Conservation (phyloP, 2,329 filamentous ascomycete genomes). For the Huntiella omanensis region DNA sequence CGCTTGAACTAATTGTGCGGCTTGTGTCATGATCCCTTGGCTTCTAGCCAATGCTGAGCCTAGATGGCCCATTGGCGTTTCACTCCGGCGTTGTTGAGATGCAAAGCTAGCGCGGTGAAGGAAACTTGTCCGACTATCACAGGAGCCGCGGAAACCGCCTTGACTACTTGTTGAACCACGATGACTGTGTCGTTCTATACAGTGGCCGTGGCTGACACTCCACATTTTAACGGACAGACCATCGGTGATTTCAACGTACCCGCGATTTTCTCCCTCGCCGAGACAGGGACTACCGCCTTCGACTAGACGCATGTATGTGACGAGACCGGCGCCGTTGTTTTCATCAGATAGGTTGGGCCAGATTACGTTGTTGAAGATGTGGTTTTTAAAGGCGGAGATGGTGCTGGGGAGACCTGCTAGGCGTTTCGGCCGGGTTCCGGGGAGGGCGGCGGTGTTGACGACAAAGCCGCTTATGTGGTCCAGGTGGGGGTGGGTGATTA, state of each 20-base stretch:
- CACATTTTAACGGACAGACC: constrained; percentile 78
- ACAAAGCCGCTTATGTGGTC: constrained; percentile 86
- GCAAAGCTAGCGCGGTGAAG: constrained; percentile 11
- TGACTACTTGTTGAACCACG: constrained; percentile 35
- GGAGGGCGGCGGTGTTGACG: constrained; percentile 77
- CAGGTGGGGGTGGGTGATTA: constrained; percentile 93
- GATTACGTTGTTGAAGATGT: constrained; percentile 95
- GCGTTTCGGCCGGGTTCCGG: constrained; percentile 64
- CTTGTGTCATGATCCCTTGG: constrained; percentile 10
- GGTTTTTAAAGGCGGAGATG: constrained; percentile 78
- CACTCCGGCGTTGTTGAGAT: constrained; percentile 5
- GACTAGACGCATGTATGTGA: constrained; percentile 74
- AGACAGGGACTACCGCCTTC: constrained; percentile 76
- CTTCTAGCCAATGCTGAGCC: constrained; percentile 6
- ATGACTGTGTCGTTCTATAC: constrained; percentile 54
- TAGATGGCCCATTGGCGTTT: constrained; percentile 6
- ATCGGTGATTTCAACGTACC: constrained; percentile 77
- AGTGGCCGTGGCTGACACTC: constrained; percentile 77
- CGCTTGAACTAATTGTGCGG: constrained; percentile 10
- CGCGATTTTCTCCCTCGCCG: constrained; percentile 59
- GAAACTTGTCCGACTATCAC: constrained; percentile 22
- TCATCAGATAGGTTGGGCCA: constrained; percentile 97
- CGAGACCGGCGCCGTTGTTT: constrained; percentile 78
- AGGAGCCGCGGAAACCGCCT: constrained; percentile 30
- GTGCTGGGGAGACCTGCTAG: constrained; percentile 73